Conservation (phyloP, 139 green algal genomes). For the Coelastrella sp. region DNA sequence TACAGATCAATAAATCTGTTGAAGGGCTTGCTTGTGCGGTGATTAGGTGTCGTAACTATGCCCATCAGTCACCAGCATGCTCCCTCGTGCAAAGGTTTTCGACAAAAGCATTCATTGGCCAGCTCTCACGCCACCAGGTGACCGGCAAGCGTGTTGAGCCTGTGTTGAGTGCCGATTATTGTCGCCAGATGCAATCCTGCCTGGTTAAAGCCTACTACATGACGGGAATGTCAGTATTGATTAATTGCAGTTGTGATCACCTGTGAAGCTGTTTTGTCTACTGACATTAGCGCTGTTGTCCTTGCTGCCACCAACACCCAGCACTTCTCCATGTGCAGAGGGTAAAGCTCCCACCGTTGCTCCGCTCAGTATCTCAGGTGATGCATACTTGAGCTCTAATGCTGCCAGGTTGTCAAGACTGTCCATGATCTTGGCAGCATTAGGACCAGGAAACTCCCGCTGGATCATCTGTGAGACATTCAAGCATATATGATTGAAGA, state of each 20-base stretch:
- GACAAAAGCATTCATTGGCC: no score
- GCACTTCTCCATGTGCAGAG: not conserved
- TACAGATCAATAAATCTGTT: not conserved
- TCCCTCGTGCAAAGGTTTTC: no score
- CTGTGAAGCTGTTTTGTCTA: not conserved
- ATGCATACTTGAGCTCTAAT: constrained; percentile 6
- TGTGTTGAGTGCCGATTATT: no score
- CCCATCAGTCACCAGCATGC: not conserved
- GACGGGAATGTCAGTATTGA: not conserved
- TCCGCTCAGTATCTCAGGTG: not conserved
- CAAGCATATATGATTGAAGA: not conserved
- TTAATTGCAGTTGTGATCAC: not conserved
- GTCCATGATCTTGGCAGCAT: not conserved
- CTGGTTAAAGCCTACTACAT: no score
- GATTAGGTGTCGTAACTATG: not conserved
- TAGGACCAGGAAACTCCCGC: constrained; percentile 25
- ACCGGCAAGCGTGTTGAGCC: no score
- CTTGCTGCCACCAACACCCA: not conserved
- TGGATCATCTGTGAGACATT: constrained; percentile 6
- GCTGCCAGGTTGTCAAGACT: constrained; percentile 2
- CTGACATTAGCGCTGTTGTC: not conserved
- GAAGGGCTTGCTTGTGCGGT: not conserved
- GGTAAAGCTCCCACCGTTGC: not conserved
- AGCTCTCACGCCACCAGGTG: no score
- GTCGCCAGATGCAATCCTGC: no score